Base-by-base conservation (phyloP, 2,329 filamentous ascomycete species). In the Cytospora piceae region DNA sequence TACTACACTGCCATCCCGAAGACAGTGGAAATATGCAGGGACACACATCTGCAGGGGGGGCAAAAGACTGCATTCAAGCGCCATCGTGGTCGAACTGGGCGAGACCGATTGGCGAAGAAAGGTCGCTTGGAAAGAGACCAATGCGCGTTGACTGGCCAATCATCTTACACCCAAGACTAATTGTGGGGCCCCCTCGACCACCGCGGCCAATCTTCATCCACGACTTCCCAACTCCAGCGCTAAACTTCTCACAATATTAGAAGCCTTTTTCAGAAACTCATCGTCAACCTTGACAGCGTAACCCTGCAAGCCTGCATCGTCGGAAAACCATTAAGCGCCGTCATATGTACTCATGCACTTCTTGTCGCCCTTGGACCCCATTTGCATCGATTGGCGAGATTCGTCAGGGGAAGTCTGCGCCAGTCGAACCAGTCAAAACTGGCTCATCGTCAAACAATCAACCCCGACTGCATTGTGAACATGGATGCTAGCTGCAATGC, bases 401-500 rank as follows among this genome's bases (percentile, higher is more conserved):
- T 65, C 59, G 59, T 59, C 49, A 51, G 39, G 63, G 52, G 63
- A 51, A 59, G 55, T 61, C 39, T 65, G 66, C 66, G 66, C 66
- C 66, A 66, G 66, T 61, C 63, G 60, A 22, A 31, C 66, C 66
- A 67, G 63, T 67, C 63, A 66, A 27, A 60, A 52, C 22, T 34
- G 55, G 37, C n/a, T 34, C 56, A 39, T 60, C 49, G 55, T 58
- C 63, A 65, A 63, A 66, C 63, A 61, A 60, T 55, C 58, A 27
- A 32, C 37, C 51, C 51, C 54, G 32, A 37, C 54, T 57, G 24
- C 9, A 17, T 9, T 22, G 17, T 20, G 51, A 22, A 15, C 42
- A 46, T 20, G 42, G 42, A 46, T 46, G 20, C 32, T 34, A 34
- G 32, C 42, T 49, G 46, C 46, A 49, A 49, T 11, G 46, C 46